phyloP scores from a whole-genome alignment of 75 land plant genomes.

The Sequoiadendron giganteum region DNA sequence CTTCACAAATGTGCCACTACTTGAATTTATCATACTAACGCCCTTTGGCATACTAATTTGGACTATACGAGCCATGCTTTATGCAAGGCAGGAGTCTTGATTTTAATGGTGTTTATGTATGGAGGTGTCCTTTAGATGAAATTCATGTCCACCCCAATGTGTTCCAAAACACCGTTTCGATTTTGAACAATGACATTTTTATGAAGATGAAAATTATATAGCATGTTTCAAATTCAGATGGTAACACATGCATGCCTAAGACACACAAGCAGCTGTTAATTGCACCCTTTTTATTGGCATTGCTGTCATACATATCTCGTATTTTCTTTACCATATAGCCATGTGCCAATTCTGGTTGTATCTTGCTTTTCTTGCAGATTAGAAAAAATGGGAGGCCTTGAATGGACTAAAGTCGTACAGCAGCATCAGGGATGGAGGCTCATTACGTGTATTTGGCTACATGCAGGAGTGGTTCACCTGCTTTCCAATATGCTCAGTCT shows the following conservation, averaged over 20 bases:
- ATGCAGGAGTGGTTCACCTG: conserved; percentile 75
- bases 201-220: neutral
- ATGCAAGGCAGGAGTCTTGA: neutral
- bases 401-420: conserved; percentile 52
- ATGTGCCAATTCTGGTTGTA: neutral
- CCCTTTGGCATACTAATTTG: neutral
- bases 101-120: neutral
- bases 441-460: conserved; percentile 67
- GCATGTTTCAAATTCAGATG: neutral
- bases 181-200: neutral
- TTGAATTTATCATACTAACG: neutral
- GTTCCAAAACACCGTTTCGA: neutral
- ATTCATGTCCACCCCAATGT: neutral
- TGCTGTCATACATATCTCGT: neutral
- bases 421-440: conserved; percentile 71
- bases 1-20: neutral
- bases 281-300: neutral
- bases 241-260: neutral
- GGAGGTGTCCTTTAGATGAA: neutral
- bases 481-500: conserved; percentile 68
- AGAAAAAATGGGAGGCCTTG: conserved; percentile 65
- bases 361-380: conserved; percentile 33
- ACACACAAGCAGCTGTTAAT: neutral
- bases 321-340: neutral
- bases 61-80: neutral